These are phyloP conservation scores for Ampelocalamus luodianensis DNA, from an alignment of 176 grass and related monocot species.

Conservation along the genomic window DNA sequence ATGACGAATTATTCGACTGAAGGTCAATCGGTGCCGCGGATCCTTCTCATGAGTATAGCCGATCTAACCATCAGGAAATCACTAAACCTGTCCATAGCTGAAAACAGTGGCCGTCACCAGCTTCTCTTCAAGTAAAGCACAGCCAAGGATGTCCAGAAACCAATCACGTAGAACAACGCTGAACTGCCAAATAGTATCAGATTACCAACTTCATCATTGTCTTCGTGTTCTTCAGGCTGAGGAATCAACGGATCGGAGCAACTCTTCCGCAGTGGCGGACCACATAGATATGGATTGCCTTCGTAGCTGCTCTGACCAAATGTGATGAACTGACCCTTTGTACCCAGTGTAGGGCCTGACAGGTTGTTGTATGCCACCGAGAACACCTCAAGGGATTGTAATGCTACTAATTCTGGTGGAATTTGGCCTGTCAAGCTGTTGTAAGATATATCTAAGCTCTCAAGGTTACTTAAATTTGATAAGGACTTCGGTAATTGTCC, in stretches of 20 bases:
- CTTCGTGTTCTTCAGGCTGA: background rate
- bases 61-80: slow-evolving; percentile 17
- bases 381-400: background rate
- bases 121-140: slow-evolving; percentile 44
- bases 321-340: slow-evolving; percentile 44
- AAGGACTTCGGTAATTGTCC: slow-evolving; percentile 29
- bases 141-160: slow-evolving; percentile 34
- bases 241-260: no score
- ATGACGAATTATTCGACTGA: no score
- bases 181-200: slow-evolving; percentile 5
- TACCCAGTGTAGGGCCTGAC: slow-evolving; percentile 38
- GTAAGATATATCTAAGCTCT: slow-evolving; percentile 40
- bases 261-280: slow-evolving; percentile 30
- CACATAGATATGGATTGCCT: slow-evolving; percentile 40
- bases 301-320: slow-evolving; percentile 45
- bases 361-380: slow-evolving; percentile 47
- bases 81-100: slow-evolving; percentile 22
- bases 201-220: no score
- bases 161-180: slow-evolving; percentile 21
- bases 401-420: slow-evolving; percentile 29
- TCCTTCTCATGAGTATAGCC: no score
- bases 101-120: slow-evolving; percentile 32
- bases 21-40: no score
- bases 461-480: slow-evolving; percentile 4
- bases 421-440: slow-evolving; percentile 37